Base-by-base conservation (phyloP, 768 basidiomycete species). In the Xerocomellus chrysenteron region DNA sequence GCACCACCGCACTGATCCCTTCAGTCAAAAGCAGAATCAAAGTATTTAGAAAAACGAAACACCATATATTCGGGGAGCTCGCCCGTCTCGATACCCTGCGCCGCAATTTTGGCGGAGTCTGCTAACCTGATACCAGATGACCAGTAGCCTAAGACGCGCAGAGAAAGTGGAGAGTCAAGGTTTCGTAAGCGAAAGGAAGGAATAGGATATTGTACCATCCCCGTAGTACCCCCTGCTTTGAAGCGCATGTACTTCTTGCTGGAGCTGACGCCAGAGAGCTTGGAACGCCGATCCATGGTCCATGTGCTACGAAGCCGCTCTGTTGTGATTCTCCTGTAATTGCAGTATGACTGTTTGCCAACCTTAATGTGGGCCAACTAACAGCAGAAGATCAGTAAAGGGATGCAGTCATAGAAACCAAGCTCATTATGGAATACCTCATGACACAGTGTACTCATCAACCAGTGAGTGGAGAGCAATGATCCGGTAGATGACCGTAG, bases 351-450 rank as follows among this genome's bases (percentile, higher is more conserved):
- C 45, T 24, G 10, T 39, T 45, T 35, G 44, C 67, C 44, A 56
- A 87, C 90, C 80, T 89, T 87, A 61, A 89, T 90, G 66, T 93
- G 91, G 4, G 91, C 90, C 35, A 93, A 75, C 91, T 93, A 64
- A 14, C 35, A 36, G 9, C 54, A 41, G 28, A 41, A 55, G 24
- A 46, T 62, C 40, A 60, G 47, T 10, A 49, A 30, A 5, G 14
- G 57, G 28, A 21, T 55, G 12, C 53, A 49, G 45, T 40, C 19
- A n/a, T n/a, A 39, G 21, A 40, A 46, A 45, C 47, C 28, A 45
- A 48, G 68, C 73, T 50, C 26, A 17, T 42, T 33, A 21, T 35
- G 30, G 35, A 50, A 56, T 62, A 93, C 90, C 80, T 94, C 92
- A 65, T 94, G 92, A 68, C 91, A 93, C 10, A 93, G 70, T 1